Conservation (phyloP, 768 basidiomycete species). For the Lyophyllum shimeji region DNA sequence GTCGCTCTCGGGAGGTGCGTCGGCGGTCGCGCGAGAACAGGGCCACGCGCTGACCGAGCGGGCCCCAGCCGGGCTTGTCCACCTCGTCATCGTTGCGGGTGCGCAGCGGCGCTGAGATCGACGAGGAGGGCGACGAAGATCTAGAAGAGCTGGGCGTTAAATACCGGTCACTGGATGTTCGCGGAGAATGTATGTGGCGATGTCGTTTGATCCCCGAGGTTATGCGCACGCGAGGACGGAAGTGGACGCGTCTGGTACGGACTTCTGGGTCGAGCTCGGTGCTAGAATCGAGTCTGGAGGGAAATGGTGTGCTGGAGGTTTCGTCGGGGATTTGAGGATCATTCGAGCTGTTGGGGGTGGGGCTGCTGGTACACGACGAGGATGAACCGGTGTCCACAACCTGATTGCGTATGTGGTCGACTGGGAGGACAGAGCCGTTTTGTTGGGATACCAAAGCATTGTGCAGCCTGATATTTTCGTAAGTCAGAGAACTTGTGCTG, state of each 20-base stretch:
- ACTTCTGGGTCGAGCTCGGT: slow-evolving; percentile 13
- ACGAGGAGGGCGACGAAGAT: slow-evolving; percentile 72
- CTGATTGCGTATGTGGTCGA: not conserved
- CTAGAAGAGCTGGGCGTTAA: slow-evolving; percentile 35
- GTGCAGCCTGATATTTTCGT: slow-evolving; percentile 16
- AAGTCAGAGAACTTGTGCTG: slow-evolving; percentile 12
- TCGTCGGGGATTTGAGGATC: slow-evolving; percentile 19
- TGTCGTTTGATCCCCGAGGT: slow-evolving; percentile 63
- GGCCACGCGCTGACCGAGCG: slow-evolving; percentile 57
- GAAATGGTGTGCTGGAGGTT: slow-evolving; percentile 3
- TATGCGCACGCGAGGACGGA: slow-evolving; percentile 76
- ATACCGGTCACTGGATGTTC: slow-evolving; percentile 6
- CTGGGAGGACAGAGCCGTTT: not conserved
- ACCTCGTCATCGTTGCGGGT: slow-evolving; percentile 48
- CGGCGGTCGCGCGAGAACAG: slow-evolving; percentile 31
- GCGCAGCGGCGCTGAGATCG: slow-evolving; percentile 78
- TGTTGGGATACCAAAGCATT: slow-evolving; percentile 12
- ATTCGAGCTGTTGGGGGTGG: slow-evolving; percentile 18
- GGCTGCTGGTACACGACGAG: slow-evolving; percentile 8
- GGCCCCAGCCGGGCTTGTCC: slow-evolving; percentile 54
- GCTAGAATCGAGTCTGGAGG: slow-evolving; percentile 1
- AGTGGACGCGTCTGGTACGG: slow-evolving; percentile 47
- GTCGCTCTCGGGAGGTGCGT: slow-evolving; percentile 17
- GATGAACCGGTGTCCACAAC: not conserved
- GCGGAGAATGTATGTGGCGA: slow-evolving; percentile 25